Evolutionary conservation across 495 filamentous ascomycete genomes (phyloP), one percentile per base, ranked within the genome.

Genomic region (Penicillium chermesinum): DNA sequence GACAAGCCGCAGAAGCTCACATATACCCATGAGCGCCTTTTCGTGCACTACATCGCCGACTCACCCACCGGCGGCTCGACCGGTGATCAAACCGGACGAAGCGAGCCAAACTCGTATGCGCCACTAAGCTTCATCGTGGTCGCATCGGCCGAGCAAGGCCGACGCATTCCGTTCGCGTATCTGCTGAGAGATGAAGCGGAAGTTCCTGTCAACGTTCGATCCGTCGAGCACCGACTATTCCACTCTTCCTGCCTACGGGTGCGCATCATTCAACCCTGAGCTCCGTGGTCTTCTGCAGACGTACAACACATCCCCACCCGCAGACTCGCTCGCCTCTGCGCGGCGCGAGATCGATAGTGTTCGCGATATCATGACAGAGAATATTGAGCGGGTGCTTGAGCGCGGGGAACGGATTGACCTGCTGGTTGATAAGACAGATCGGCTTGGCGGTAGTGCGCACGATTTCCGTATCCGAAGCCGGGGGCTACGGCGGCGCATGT

Each of bases 401-500:
- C 73, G 93, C 2, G 93, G 93, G 14, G 93, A 96, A 76, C 77
- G 91, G 54, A 96, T 99, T 55, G 90, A 96, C 74, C 61, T 96
- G 61, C 73, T 99, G 46, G 91, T 99, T 22, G 91, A 97, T 62
- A 99, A 97, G 82, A 99, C 94, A 50, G 91, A 96, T 62, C 75
- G 89, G 50, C 62, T 96, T 40, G 90, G 90, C 8, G 87, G 85
- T 6, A 88, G 79, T 63, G 89, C 91, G 48, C 77, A 85, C 61
- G 91, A 96, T 70, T 96, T 96, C 63, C 68, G 90, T 42, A 80
- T 95, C n/a, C 71, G 89, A 52, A 89, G 85, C 60, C 74, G 87
- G 19, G 88, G 88, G 0, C 63, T 99, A 64, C 86, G 91, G 72
- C 75, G 93, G 65, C 74, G 81, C 59, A 97, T 97, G 94, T 99